Percentiles rank a stretch among this genome's conserved stretches.
Conservation (phyloP, 345 rosid genomes). For the Turnera subulata region DNA sequence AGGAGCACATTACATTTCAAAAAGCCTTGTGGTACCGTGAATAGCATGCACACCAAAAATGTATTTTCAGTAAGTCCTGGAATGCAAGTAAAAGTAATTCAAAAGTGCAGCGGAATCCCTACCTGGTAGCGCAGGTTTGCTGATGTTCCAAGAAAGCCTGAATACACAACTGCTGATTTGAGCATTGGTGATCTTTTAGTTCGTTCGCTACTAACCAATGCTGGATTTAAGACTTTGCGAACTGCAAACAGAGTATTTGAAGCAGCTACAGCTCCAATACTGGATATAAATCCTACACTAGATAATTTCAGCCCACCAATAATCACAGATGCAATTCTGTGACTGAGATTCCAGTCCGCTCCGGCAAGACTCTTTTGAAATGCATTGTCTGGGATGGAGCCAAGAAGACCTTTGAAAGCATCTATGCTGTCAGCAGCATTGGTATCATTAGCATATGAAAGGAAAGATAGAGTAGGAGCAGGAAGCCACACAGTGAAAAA, state of each 20-base stretch:
- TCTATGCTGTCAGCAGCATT: constrained; percentile 48
- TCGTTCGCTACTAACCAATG: constrained; percentile 35
- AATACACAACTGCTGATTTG: constrained; percentile 70
- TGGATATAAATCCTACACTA: constrained; percentile 76
- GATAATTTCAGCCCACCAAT: constrained; percentile 86
- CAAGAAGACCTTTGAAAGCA: constrained; percentile 65
- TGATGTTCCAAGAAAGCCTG: constrained; percentile 77
- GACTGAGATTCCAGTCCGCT: constrained; percentile 69
- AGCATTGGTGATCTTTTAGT: constrained; percentile 78
- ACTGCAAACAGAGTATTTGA: constrained; percentile 58
- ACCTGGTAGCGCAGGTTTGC: constrained; percentile 97
- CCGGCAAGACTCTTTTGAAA: constrained; percentile 88
- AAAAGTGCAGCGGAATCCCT: not conserved
- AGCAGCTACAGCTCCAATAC: constrained; percentile 76
- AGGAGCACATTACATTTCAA: not conserved
- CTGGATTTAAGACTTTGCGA: constrained; percentile 57
- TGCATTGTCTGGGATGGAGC: constrained; percentile 90
- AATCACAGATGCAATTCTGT: constrained; percentile 75
- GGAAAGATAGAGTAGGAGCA: constrained; percentile 84
- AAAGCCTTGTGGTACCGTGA: too few relatives aligned
- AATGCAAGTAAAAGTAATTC: not conserved
- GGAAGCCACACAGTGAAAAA: constrained; percentile 96
- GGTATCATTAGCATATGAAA: constrained; percentile 57
- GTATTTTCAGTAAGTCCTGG: too few relatives aligned
- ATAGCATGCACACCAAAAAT: too few relatives aligned